Percentiles rank a stretch among this genome's conserved stretches.
Conservation (phyloP, 2,329 filamentous ascomycete species). For the Fusarium dimerum region DNA sequence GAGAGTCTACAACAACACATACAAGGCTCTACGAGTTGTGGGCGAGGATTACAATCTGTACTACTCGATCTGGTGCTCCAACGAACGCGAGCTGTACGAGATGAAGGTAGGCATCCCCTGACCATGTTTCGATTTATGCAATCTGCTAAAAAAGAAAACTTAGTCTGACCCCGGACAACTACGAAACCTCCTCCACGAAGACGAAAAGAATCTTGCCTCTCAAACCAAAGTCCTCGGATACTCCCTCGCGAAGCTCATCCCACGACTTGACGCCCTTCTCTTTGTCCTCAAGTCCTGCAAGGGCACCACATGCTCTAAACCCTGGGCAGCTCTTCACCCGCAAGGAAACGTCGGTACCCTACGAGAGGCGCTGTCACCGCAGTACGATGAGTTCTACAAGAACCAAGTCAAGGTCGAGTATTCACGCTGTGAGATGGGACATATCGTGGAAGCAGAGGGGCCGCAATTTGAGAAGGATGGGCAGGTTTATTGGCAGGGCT, state of each 20-base stretch:
- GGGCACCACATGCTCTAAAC: conserved; percentile 49
- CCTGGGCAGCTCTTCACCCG: conserved; percentile 58
- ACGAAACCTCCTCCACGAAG: conserved; percentile 26
- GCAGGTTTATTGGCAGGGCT: conserved; percentile 5
- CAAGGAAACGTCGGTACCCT: conserved; percentile 51
- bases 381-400: conserved; percentile 55
- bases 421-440: conserved; percentile 54
- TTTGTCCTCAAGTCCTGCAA: conserved; percentile 63
- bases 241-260: conserved; percentile 42
- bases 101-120: conserved; percentile 43
- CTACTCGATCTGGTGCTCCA: conserved; percentile 59
- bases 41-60: conserved; percentile 51
- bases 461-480: conserved; percentile 29
- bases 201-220: conserved; percentile 10
- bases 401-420: conserved; percentile 50
- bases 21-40: conserved; percentile 53
- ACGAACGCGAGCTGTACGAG: conserved; percentile 50
- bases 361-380: conserved; percentile 46
- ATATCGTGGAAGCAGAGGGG: conserved; percentile 57
- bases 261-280: conserved; percentile 58
- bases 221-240: conserved; percentile 32
- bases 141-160: not conserved
- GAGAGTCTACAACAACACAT: conserved; percentile 47
- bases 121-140: too few species aligned
- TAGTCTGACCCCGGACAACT: conserved; percentile 53